phyloP scores from a whole-genome alignment of 2,329 filamentous ascomycete genomes.

The Ophiosphaerella korrae region DNA sequence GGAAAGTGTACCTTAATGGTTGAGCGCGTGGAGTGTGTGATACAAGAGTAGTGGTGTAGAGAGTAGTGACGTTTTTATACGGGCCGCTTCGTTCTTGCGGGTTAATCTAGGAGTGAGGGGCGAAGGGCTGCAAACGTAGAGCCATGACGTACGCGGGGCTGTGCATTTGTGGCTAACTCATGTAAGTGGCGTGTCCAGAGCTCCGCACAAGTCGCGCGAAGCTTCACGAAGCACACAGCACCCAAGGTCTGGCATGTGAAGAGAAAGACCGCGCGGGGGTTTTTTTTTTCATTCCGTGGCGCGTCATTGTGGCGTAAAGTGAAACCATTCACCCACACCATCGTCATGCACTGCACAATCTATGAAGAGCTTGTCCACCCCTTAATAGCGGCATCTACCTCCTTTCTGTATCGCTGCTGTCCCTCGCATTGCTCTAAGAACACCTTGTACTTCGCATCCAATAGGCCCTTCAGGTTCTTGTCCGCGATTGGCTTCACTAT shows the following conservation, averaged over 20 bases:
- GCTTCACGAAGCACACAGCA: slow-evolving; percentile 20
- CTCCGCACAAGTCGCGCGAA: slow-evolving; percentile 23
- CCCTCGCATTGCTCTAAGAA: slow-evolving; percentile 90
- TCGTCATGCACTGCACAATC: neutral
- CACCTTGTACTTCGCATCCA: slow-evolving; percentile 91
- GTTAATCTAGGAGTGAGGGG: slow-evolving; percentile 17
- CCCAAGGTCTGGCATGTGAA: slow-evolving; percentile 11
- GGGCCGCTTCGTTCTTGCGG: slow-evolving; percentile 11
- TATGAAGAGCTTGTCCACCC: slow-evolving; percentile 29
- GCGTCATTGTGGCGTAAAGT: no score
- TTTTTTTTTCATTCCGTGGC: neutral
- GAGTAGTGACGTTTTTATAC: slow-evolving; percentile 14
- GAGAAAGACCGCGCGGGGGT: neutral
- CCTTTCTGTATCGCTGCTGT: slow-evolving; percentile 80
- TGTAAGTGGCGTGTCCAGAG: slow-evolving; percentile 16
- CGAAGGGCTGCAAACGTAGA: slow-evolving; percentile 10
- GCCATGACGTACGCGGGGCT: slow-evolving; percentile 29
- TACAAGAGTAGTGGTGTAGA: slow-evolving; percentile 6
- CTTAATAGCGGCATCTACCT: slow-evolving; percentile 66
- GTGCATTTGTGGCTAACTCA: slow-evolving; percentile 13
- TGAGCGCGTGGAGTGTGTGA: neutral
- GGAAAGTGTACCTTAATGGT: neutral
- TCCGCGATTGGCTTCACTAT: slow-evolving; percentile 77
- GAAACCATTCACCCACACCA: neutral
- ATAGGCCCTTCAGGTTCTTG: slow-evolving; percentile 73